A percentile compares a stretch with the other conserved stretches of the same genome.
These are phyloP conservation scores for Babesia divergens DNA, from an alignment of 169 alveolate genomes.

Conservation along the genomic window DNA sequence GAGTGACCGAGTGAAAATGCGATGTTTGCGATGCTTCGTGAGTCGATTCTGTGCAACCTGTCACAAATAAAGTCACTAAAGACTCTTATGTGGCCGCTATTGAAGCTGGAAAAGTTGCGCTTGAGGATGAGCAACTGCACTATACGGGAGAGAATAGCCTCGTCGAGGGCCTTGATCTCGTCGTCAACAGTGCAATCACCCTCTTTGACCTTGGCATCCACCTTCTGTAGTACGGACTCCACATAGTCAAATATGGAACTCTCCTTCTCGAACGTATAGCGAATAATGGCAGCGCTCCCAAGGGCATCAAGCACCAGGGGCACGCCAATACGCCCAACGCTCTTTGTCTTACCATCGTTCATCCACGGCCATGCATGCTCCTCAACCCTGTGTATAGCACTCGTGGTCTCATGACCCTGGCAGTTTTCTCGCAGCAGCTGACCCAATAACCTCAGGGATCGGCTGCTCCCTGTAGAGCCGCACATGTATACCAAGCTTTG, in stretches of 20 bases:
- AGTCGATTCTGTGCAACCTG: slow-evolving; percentile 48
- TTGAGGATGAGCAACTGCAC: slow-evolving; percentile 31
- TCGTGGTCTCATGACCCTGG: not conserved
- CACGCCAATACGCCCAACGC: not conserved
- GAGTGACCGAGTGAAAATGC: slow-evolving; percentile 59
- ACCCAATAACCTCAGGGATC: slow-evolving; percentile 37
- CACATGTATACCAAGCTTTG: slow-evolving; percentile 34
- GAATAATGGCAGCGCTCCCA: slow-evolving; percentile 4
- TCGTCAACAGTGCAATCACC: not conserved
- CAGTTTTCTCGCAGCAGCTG: slow-evolving; percentile 14
- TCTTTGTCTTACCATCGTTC: slow-evolving; percentile 5
- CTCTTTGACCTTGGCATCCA: slow-evolving; percentile 24
- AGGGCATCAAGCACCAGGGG: slow-evolving; percentile 53
- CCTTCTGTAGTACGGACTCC: slow-evolving; percentile 25
- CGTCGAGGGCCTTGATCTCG: slow-evolving; percentile 29
- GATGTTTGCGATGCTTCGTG: slow-evolving; percentile 42
- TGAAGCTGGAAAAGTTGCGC: slow-evolving; percentile 33
- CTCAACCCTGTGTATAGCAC: slow-evolving; percentile 49
- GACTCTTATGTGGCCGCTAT: slow-evolving; percentile 38
- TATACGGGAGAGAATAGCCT: slow-evolving; percentile 16
- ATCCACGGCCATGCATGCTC: slow-evolving; percentile 65
- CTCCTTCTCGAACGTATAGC: slow-evolving; percentile 49
- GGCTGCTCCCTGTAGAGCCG: slow-evolving; percentile 66
- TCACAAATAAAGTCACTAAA: slow-evolving; percentile 63
- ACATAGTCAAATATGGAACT: slow-evolving; percentile 22